Percentiles rank a stretch among this genome's conserved stretches.
Conservation (phyloP, 768 basidiomycete species). For the Termitomyces sp. region DNA sequence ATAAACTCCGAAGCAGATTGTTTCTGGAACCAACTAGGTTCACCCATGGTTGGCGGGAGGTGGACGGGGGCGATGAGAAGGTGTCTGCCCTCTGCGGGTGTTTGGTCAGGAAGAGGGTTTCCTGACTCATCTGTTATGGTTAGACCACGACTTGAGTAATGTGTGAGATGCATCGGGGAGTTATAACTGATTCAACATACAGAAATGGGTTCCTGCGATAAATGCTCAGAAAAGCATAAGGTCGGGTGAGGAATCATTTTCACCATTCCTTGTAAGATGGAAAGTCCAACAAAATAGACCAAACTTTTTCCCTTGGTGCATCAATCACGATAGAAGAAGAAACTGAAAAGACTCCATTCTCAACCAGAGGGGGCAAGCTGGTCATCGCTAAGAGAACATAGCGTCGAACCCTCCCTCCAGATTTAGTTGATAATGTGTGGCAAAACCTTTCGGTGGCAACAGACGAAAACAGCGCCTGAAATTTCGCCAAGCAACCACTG, state of each 20-base stretch:
- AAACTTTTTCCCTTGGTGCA: slow-evolving; percentile 56
- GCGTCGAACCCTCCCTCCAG: too few relatives aligned
- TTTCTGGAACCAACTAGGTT: slow-evolving; percentile 31
- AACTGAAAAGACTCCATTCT: slow-evolving; percentile 41
- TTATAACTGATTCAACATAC: slow-evolving; percentile 28
- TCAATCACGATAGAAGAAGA: slow-evolving; percentile 48
- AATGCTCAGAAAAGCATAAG: background rate
- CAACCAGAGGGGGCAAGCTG: slow-evolving; percentile 32
- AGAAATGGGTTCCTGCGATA: slow-evolving; percentile 59
- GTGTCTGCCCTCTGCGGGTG: slow-evolving; percentile 40
- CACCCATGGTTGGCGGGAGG: slow-evolving; percentile 54
- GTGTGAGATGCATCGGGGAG: background rate
- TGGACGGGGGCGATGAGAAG: slow-evolving; percentile 46
- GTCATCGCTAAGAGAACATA: too few relatives aligned
- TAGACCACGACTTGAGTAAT: slow-evolving; percentile 40
- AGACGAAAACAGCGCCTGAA: slow-evolving; percentile 8
- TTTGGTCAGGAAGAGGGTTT: slow-evolving; percentile 40
- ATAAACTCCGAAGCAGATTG: slow-evolving; percentile 40
- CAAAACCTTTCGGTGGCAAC: background rate
- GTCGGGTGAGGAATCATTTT: background rate
- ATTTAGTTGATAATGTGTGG: background rate
- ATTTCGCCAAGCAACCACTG: background rate
- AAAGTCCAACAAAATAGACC: slow-evolving; percentile 59
- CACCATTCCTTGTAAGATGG: slow-evolving; percentile 59
- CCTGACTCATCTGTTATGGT: slow-evolving; percentile 34